phyloP scores from a whole-genome alignment of 2,329 filamentous ascomycete species.

The Lizonia empirigonia region DNA sequence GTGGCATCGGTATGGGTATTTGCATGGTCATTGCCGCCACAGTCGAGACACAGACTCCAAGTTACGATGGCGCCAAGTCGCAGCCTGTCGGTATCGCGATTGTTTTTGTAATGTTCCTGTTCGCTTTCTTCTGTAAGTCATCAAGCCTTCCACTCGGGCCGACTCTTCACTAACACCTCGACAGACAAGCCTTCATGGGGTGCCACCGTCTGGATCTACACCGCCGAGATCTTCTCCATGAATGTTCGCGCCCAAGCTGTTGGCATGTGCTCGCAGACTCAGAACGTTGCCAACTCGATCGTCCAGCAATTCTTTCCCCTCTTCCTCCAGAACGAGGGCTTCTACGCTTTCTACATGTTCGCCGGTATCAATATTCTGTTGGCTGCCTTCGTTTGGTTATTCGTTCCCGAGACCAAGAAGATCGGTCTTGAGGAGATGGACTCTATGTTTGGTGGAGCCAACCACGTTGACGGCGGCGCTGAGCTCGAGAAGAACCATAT shows the following conservation, averaged over 20 bases:
- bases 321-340: slow-evolving; percentile 65
- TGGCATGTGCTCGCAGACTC: slow-evolving; percentile 65
- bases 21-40: slow-evolving; percentile 72
- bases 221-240: slow-evolving; percentile 71
- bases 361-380: slow-evolving; percentile 54
- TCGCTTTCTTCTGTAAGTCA: slow-evolving; percentile 64
- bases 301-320: slow-evolving; percentile 74
- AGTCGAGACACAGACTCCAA: slow-evolving; percentile 64
- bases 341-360: slow-evolving; percentile 63
- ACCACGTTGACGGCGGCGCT: slow-evolving; percentile 61
- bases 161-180: slow-evolving; percentile 29
- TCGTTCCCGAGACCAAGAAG: slow-evolving; percentile 52
- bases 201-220: slow-evolving; percentile 74
- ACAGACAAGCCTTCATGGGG: slow-evolving; percentile 71
- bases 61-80: slow-evolving; percentile 59
- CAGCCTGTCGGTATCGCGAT: slow-evolving; percentile 69
- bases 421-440: slow-evolving; percentile 63
- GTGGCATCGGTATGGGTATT: slow-evolving; percentile 69
- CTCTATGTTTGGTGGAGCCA: slow-evolving; percentile 60
- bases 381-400: slow-evolving; percentile 51
- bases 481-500: slow-evolving; percentile 53
- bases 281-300: slow-evolving; percentile 68
- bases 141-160: not conserved
- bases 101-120: slow-evolving; percentile 70
- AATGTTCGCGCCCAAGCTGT: slow-evolving; percentile 74